phyloP scores from a whole-genome alignment of 2,329 filamentous ascomycete genomes.

The Scytalidium sp. region DNA sequence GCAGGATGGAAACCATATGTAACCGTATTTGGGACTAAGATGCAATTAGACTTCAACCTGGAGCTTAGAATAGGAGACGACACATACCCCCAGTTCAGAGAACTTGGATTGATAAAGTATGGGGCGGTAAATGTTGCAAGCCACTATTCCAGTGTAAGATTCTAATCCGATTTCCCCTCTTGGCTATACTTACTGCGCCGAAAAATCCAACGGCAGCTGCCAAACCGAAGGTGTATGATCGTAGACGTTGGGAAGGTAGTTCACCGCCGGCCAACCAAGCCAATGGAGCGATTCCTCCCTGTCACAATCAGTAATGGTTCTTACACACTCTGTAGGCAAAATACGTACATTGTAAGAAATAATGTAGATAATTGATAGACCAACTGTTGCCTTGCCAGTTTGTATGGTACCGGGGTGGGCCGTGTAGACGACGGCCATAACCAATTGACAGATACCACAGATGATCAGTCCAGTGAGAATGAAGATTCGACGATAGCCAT shows the following conservation, averaged over 20 bases:
- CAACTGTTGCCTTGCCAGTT: constrained; percentile 32
- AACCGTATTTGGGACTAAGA: constrained; percentile 46
- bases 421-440: constrained; percentile 50
- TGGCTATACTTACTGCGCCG: constrained; percentile 35
- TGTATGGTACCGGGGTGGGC: constrained; percentile 32
- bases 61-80: too few species aligned
- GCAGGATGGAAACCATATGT: constrained; percentile 47
- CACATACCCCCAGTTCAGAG: constrained; percentile 52
- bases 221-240: constrained; percentile 54
- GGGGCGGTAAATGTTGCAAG: constrained; percentile 53
- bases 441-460: constrained; percentile 52
- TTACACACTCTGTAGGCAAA: neutral
- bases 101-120: constrained; percentile 55
- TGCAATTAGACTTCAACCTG: neutral
- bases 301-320: neutral
- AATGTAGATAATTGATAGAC: constrained; percentile 43
- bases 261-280: constrained; percentile 57
- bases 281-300: constrained; percentile 43
- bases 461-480: constrained; percentile 47
- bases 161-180: neutral
- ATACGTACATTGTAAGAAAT: constrained; percentile 44
- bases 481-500: constrained; percentile 51
- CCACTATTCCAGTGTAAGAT: constrained; percentile 5
- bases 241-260: constrained; percentile 52
- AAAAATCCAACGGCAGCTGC: constrained; percentile 52